Conservation (phyloP, 2,329 filamentous ascomycete species). For the Biscogniauxia marginata region DNA sequence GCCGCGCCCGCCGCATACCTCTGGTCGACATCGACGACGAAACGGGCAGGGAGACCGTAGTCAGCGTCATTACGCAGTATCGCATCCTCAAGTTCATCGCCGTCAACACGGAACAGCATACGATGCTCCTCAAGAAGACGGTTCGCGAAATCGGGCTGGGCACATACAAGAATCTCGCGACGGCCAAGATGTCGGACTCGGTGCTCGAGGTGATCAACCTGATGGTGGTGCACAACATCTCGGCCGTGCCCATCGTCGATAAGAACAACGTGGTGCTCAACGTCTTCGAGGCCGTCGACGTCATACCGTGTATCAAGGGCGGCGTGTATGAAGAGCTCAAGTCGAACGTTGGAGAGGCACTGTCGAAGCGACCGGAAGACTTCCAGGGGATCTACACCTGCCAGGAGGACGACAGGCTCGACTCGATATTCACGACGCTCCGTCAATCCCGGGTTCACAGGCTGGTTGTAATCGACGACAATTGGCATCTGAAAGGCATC, state of each 20-base stretch:
- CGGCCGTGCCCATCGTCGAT: conserved; percentile 90
- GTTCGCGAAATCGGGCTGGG: conserved; percentile 82
- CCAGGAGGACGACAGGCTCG: conserved; percentile 83
- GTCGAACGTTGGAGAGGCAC: conserved; percentile 81
- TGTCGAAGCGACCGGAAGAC: conserved; percentile 83
- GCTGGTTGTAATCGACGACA: conserved; percentile 88
- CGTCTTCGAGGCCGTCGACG: conserved; percentile 96
- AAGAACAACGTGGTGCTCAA: conserved; percentile 77
- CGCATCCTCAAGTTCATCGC: conserved; percentile 98
- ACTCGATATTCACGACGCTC: conserved; percentile 95
- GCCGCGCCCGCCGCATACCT: conserved; percentile 88
- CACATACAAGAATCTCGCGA: conserved; percentile 77
- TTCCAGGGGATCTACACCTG: conserved; percentile 98
- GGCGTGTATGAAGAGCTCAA: conserved; percentile 89
- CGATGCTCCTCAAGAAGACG: conserved; percentile 83
- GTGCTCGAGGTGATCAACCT: conserved; percentile 94
- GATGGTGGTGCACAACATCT: conserved; percentile 91
- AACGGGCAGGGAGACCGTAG: conserved; percentile 86
- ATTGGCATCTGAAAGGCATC: conserved; percentile 80
- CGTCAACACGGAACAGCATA: conserved; percentile 84
- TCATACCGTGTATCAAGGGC: conserved; percentile 93
- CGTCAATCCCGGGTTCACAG: conserved; percentile 92
- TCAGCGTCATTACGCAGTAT: conserved; percentile 97
- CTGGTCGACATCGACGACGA: conserved; percentile 93
- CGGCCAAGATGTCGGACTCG: conserved; percentile 82